Conservation (phyloP, 768 basidiomycete genomes). For the Russula emetica region DNA sequence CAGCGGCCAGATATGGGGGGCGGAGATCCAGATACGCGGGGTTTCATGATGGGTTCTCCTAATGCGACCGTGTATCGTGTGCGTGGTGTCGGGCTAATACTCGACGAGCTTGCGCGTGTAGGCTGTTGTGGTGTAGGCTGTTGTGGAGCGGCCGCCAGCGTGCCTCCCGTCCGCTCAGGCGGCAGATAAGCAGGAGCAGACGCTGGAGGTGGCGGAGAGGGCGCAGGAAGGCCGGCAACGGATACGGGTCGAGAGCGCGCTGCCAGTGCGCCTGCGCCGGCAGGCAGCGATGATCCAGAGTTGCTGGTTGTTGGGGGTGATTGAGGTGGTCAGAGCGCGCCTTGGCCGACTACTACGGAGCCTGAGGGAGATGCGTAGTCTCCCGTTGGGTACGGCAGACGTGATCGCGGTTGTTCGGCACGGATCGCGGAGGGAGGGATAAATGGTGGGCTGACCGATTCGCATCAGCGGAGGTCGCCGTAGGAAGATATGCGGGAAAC, state of each 20-base stretch:
- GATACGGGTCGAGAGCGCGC: too few relatives aligned
- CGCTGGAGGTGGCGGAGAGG: constrained; percentile 23
- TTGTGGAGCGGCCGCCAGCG: constrained; percentile 30
- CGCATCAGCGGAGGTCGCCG: too few relatives aligned
- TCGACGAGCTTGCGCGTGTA: constrained; percentile 48
- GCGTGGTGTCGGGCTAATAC: constrained; percentile 61
- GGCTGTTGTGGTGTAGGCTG: constrained; percentile 37
- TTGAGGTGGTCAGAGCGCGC: constrained; percentile 48
- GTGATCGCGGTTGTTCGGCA: too few relatives aligned
- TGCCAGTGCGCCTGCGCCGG: neutral
- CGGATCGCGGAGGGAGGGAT: too few relatives aligned
- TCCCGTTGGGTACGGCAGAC: too few relatives aligned
- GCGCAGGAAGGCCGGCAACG: constrained; percentile 28
- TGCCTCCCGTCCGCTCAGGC: neutral
- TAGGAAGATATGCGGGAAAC: too few relatives aligned
- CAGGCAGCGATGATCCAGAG: constrained; percentile 28
- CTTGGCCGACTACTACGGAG: constrained; percentile 33
- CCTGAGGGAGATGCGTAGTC: too few relatives aligned
- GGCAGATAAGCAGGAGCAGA: constrained; percentile 19
- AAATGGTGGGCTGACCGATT: too few relatives aligned
- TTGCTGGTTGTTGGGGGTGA: constrained; percentile 42
- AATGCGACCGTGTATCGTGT: constrained; percentile 86
- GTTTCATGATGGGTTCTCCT: constrained; percentile 58
- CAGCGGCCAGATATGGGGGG: constrained; percentile 28
- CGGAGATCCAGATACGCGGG: constrained; percentile 27